phyloP scores from a whole-genome alignment of 805 yeast species.

The Komagataella populi region DNA sequence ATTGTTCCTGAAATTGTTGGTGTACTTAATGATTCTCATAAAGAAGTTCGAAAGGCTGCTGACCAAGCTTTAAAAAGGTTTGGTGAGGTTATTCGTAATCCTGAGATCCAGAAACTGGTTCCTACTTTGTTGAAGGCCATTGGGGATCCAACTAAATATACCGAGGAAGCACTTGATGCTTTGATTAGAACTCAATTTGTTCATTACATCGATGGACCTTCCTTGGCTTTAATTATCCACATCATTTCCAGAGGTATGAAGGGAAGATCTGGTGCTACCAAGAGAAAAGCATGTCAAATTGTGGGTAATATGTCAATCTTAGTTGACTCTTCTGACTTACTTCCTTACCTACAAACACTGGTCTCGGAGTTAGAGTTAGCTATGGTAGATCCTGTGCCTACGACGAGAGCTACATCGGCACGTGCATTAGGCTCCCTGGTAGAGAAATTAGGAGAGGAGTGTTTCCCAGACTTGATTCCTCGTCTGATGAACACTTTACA shows the following conservation, averaged over 20 bases:
- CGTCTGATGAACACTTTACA: conserved; percentile 61
- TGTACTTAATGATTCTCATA: conserved; percentile 87
- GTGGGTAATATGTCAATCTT: conserved; percentile 97
- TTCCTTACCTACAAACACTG: conserved; percentile 69
- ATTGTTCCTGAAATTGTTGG: conserved; percentile 96
- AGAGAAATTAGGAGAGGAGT: conserved; percentile 91
- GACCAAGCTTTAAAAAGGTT: conserved; percentile 78
- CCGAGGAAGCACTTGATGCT: conserved; percentile 78
- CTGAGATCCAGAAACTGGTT: conserved; percentile 88
- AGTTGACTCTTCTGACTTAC: conserved; percentile 76
- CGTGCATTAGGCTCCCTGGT: conserved; percentile 94
- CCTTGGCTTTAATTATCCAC: conserved; percentile 86
- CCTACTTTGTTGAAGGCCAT: conserved; percentile 83
- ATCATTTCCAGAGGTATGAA: conserved; percentile 92
- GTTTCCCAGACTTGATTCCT: conserved; percentile 84
- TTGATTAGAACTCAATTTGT: conserved; percentile 86
- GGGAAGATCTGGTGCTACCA: conserved; percentile 87
- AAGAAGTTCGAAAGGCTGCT: conserved; percentile 93
- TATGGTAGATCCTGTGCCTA: conserved; percentile 98
- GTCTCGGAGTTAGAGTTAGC: conserved; percentile 79
- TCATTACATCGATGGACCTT: conserved; percentile 96
- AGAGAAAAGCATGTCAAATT: conserved; percentile 91
- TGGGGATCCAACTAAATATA: conserved; percentile 87
- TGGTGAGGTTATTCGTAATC: conserved; percentile 95
- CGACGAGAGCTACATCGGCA: conserved; percentile 93